phyloP scores from a whole-genome alignment of 2,329 filamentous ascomycete genomes.

The Volutella citrinella region DNA sequence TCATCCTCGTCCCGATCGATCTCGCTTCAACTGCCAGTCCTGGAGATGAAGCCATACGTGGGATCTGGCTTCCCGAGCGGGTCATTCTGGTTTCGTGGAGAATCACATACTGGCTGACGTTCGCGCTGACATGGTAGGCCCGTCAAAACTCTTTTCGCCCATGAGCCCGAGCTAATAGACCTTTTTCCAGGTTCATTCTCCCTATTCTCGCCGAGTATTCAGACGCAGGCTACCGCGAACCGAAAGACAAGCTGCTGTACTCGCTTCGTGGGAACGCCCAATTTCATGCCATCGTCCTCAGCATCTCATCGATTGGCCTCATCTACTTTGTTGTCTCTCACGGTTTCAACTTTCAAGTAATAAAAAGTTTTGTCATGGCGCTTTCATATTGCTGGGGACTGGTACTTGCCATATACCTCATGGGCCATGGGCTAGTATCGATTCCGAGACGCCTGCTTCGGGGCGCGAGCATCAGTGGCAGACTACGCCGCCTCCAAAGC shows the following conservation, averaged over 20 bases:
- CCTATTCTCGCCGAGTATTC: constrained; percentile 92
- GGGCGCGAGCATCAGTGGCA: constrained; percentile 72
- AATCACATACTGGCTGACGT: constrained; percentile 96
- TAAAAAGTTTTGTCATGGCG: constrained; percentile 88
- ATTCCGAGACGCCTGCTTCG: constrained; percentile 80
- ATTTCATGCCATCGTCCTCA: constrained; percentile 80
- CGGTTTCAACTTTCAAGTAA: constrained; percentile 65
- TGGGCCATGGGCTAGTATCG: constrained; percentile 94
- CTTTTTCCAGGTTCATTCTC: constrained; percentile 73
- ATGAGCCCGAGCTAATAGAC: constrained; percentile 11
- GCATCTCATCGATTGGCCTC: constrained; percentile 66
- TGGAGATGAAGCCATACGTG: constrained; percentile 67
- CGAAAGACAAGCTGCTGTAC: constrained; percentile 76
- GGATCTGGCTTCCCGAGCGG: constrained; percentile 81
- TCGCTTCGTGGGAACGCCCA: constrained; percentile 83
- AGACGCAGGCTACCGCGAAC: constrained; percentile 88
- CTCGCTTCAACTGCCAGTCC: constrained; percentile 80
- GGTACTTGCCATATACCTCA: constrained; percentile 88
- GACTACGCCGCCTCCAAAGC: constrained; percentile 71
- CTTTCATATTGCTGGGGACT: constrained; percentile 93
- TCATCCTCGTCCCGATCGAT: constrained; percentile 92
- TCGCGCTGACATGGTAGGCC: constrained; percentile 82
- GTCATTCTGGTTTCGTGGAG: constrained; percentile 86
- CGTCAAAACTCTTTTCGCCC: background rate
- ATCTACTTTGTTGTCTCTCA: constrained; percentile 81